Base-by-base conservation (phyloP, 768 basidiomycete species). In the Collybia nuda region DNA sequence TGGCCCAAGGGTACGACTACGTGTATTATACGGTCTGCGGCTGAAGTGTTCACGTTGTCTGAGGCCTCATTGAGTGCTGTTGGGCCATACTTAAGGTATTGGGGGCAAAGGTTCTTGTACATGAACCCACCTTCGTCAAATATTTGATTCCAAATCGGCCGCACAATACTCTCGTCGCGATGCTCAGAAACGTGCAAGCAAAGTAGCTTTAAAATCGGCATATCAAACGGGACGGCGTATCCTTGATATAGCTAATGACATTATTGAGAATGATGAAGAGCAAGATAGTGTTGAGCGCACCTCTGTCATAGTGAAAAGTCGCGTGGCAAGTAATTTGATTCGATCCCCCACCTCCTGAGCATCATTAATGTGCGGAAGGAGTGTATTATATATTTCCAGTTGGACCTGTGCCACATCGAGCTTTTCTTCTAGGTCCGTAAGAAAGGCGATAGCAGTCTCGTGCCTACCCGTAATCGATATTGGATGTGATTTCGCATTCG, bases 351-450 rank as follows among this genome's bases (percentile, higher is more conserved):
- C 79, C 56, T 81, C 84, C 2, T 76, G 79, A 11, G 80, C 79
- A 52, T 87, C 81, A 52, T 78, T 72, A 23, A 81, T 69, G 53
- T 84, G 85, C 15, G 85, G 82, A 6, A 74, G 63, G 14, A 93
- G 75, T 9, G 75, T 71, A 56, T 89, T 80, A 60, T 84, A 90
- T 41, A 97, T 80, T 67, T 98, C 96, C n/a, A 95, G 72, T 63
- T 99, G 97, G 7, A 98, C 93, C 69, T 96, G 90, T 5, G 94
- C 91, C 21, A 99, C 97, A 39, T 99, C 97, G 11, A 98, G 80
- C 64, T 94, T 93, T 68, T 99, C 97, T 72, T 98, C 95, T 17
- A 97, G 75, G 57, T 91, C 88, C 0, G 88, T 92, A n/a, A 96
- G 79, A 75, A 98, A 97, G 44, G 91, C 87, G 44, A 98, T 92